A percentile compares a stretch with the other conserved stretches of the same genome.
Evolutionary conservation across 805 yeast species (phyloP).

Genomic region (Sugiyamaella smithiae): DNA sequence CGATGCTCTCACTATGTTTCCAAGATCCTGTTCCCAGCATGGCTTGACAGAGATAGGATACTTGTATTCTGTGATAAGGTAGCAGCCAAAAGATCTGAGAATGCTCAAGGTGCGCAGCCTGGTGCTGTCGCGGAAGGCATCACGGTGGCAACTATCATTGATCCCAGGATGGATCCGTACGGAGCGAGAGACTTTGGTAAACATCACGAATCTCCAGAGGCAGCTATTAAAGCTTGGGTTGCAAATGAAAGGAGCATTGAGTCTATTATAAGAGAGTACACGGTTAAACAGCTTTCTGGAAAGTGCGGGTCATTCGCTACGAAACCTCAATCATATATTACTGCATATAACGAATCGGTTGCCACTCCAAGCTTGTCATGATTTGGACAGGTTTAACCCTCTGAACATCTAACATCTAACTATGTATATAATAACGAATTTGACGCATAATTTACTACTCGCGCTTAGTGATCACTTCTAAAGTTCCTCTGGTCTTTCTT

Average conservation of each 20-base stretch:
- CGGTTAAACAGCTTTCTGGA: conserved; percentile 19
- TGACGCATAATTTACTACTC: no score
- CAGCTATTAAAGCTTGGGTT: conserved; percentile 20
- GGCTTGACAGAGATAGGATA: conserved; percentile 23
- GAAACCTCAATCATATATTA: conserved; percentile 15
- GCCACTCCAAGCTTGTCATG: not conserved
- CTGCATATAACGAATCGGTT: conserved; percentile 19
- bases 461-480: no score
- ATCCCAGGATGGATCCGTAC: conserved; percentile 27
- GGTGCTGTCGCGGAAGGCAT: not conserved
- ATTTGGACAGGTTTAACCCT: not conserved
- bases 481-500: no score
- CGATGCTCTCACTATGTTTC: conserved; percentile 23
- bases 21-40: conserved; percentile 23
- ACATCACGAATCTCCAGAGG: conserved; percentile 14
- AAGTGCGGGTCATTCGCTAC: conserved; percentile 25
- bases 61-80: conserved; percentile 19
- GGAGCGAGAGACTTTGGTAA: conserved; percentile 22
- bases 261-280: conserved; percentile 20
- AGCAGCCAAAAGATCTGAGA: conserved; percentile 7
- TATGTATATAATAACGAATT: not conserved
- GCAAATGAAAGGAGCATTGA: conserved; percentile 20
- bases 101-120: not conserved
- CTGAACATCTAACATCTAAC: not conserved
- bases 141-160: conserved; percentile 9